Evolutionary conservation across 2,329 filamentous ascomycete species (phyloP).

Genomic region (Aschersonia sp.): DNA sequence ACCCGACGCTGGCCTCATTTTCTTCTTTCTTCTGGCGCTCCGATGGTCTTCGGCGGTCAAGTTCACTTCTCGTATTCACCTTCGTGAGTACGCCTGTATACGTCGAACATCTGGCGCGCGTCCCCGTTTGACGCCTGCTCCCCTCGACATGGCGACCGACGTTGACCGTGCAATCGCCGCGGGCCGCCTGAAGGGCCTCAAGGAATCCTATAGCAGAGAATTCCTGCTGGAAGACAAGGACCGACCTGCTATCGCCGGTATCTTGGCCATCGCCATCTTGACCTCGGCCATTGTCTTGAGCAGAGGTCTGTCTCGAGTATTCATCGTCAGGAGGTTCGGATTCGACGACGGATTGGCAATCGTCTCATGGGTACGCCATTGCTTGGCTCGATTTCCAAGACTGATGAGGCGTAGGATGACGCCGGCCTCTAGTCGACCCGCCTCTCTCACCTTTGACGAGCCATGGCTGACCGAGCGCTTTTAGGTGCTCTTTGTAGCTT

Average conservation of each 20-base stretch:
- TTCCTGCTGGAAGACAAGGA: conserved; percentile 22
- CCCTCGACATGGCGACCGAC: conserved; percentile 10
- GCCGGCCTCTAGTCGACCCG: too few relatives aligned
- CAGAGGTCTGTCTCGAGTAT: conserved; percentile 18
- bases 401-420: background rate
- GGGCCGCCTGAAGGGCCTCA: conserved; percentile 16
- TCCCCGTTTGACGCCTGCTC: background rate
- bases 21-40: background rate
- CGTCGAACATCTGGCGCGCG: background rate
- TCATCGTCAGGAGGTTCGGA: conserved; percentile 21
- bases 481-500: conserved; percentile 23
- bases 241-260: conserved; percentile 20
- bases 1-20: background rate
- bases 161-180: conserved; percentile 17
- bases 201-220: conserved; percentile 14
- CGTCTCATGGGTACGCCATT: conserved; percentile 17
- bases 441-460: background rate
- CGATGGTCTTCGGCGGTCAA: too few relatives aligned
- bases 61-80: background rate
- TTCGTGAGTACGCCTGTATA: background rate
- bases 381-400: background rate
- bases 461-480: background rate
- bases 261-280: conserved; percentile 20
- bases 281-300: conserved; percentile 18
- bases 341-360: conserved; percentile 23